phyloP scores from a whole-genome alignment of 2,329 filamentous ascomycete species.

The Pseudogymnoascus sp. region DNA sequence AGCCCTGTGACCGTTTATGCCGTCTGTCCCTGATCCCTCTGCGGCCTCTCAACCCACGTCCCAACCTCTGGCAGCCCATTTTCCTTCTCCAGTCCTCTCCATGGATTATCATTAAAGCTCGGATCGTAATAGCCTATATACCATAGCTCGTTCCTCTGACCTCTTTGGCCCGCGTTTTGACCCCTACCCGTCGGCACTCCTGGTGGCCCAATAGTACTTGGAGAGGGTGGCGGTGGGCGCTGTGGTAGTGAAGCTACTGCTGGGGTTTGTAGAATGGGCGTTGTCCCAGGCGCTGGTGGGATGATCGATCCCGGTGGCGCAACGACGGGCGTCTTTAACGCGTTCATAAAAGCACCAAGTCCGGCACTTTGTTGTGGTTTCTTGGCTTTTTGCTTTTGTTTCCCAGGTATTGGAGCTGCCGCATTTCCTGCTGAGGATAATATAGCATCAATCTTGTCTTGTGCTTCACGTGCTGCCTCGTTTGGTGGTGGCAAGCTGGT shows the following conservation, averaged over 20 bases:
- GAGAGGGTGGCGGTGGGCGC: constrained; percentile 1
- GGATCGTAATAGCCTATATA: constrained; percentile 64
- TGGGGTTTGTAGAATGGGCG: background rate
- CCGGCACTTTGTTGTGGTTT: background rate
- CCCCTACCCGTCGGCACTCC: background rate
- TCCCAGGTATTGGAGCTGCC: background rate
- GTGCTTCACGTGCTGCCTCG: constrained; percentile 19
- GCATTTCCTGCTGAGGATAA: constrained; percentile 12
- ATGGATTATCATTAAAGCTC: constrained; percentile 65
- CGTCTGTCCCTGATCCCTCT: background rate
- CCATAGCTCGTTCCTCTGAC: constrained; percentile 44
- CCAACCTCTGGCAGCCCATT: constrained; percentile 39
- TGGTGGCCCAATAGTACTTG: background rate
- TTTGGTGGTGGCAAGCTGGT: constrained; percentile 9
- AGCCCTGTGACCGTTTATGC: background rate
- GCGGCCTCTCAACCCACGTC: constrained; percentile 35
- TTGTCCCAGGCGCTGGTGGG: constrained; percentile 4
- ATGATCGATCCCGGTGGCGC: background rate
- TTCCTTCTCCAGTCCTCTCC: constrained; percentile 50
- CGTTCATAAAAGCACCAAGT: constrained; percentile 2
- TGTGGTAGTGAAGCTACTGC: background rate
- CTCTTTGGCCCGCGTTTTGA: constrained; percentile 21
- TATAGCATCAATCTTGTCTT: constrained; percentile 25
- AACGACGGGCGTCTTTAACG: background rate
- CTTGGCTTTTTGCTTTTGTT: background rate